Conservation (phyloP, 2,329 filamentous ascomycete genomes). For the Colletotrichum sp. region DNA sequence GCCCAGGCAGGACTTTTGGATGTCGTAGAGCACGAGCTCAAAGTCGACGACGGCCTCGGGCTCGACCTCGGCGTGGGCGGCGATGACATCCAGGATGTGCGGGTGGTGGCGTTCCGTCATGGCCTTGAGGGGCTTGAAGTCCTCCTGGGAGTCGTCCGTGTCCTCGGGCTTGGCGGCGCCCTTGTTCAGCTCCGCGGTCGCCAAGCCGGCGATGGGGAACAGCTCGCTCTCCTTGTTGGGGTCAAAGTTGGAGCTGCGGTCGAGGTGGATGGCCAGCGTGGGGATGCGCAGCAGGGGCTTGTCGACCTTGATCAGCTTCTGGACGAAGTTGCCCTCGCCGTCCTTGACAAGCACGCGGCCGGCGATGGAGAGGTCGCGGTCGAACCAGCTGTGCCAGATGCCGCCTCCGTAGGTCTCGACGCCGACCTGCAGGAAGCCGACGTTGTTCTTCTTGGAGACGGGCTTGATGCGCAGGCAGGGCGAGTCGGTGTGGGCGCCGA, state of each 20-base stretch:
- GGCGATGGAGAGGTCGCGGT: constrained; percentile 89
- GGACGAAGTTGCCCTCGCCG: constrained; percentile 74
- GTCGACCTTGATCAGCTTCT: constrained; percentile 89
- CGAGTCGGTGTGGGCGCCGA: constrained; percentile 96
- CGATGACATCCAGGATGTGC: constrained; percentile 84
- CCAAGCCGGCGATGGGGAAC: constrained; percentile 90
- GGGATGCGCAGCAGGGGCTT: constrained; percentile 91
- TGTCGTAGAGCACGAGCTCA: constrained; percentile 96
- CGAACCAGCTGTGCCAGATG: constrained; percentile 98
- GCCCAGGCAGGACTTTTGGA: constrained; percentile 87
- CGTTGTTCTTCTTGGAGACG: constrained; percentile 84
- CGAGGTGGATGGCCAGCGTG: constrained; percentile 91
- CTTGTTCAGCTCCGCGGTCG: constrained; percentile 86
- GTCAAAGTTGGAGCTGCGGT: constrained; percentile 83
- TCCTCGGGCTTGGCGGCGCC: constrained; percentile 46
- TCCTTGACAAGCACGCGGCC: constrained; percentile 85
- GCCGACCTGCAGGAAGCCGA: constrained; percentile 91
- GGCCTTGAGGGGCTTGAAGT: constrained; percentile 77
- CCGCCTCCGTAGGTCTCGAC: constrained; percentile 97
- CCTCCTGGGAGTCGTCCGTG: constrained; percentile 46
- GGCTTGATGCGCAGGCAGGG: constrained; percentile 93
- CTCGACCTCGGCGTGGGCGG: constrained; percentile 75
- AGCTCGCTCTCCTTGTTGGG: constrained; percentile 98
- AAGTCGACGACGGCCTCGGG: constrained; percentile 85
- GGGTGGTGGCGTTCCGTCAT: constrained; percentile 88